phyloP scores from a whole-genome alignment of 192 early-diverging fungal genomes.

The Podila epicladia region DNA sequence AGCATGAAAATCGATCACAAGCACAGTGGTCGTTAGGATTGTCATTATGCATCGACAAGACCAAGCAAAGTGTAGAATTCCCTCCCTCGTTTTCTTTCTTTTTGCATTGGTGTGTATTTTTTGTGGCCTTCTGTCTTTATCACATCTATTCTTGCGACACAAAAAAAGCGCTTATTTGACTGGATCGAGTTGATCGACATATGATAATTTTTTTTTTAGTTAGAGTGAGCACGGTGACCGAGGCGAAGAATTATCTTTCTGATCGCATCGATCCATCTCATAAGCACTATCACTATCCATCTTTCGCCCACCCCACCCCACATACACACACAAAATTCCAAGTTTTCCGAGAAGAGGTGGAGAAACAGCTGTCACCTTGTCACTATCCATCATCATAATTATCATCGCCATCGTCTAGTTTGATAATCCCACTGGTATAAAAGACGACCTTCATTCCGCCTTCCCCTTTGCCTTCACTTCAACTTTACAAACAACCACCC shows the following conservation, averaged over 20 bases:
- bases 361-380: slow-evolving; percentile 3
- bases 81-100: too few relatives aligned
- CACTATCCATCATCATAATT: not conserved
- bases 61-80: too few relatives aligned
- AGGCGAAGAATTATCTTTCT: not conserved
- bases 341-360: not conserved
- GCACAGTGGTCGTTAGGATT: too few relatives aligned
- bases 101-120: too few relatives aligned
- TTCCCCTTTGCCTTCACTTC: not conserved
- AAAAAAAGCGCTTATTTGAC: too few relatives aligned
- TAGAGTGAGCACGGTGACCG: too few relatives aligned
- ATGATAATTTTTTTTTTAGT: too few relatives aligned
- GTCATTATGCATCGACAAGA: too few relatives aligned
- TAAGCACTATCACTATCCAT: not conserved
- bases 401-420: not conserved
- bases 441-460: not conserved
- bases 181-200: too few relatives aligned
- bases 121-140: too few relatives aligned
- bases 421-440: not conserved
- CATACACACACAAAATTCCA: not conserved
- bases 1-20: too few relatives aligned
- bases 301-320: not conserved
- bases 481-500: not conserved
- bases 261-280: slow-evolving; percentile 2
- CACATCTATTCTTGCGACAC: too few relatives aligned